Evolutionary conservation across 2,329 filamentous ascomycete species (phyloP).

Genomic region (Endocalyx cinctus): DNA sequence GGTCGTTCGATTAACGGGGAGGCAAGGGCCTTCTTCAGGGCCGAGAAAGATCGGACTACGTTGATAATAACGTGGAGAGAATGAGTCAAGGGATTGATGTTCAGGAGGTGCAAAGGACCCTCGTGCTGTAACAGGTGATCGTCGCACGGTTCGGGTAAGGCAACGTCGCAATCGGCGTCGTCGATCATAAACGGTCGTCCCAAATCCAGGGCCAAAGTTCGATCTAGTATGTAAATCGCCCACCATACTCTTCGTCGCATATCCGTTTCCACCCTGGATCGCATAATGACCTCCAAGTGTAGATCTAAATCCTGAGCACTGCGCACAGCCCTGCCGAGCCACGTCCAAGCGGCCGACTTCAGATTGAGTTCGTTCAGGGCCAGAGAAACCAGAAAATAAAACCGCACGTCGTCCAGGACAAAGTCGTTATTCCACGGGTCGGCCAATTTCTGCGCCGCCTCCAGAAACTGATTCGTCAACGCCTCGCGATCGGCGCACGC

Average conservation of each 20-base stretch:
- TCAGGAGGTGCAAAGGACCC: constrained; percentile 48
- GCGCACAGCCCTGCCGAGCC: constrained; percentile 75
- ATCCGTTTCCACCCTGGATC: constrained; percentile 73
- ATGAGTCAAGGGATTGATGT: constrained; percentile 55
- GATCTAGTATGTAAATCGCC: constrained; percentile 86
- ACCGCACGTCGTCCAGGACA: constrained; percentile 69
- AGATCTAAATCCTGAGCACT: constrained; percentile 81
- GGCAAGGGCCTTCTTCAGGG: constrained; percentile 66
- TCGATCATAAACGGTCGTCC: constrained; percentile 78
- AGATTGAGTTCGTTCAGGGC: constrained; percentile 83
- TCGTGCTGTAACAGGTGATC: constrained; percentile 68
- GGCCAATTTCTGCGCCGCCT: constrained; percentile 63
- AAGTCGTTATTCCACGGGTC: constrained; percentile 81
- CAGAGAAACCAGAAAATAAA: constrained; percentile 68
- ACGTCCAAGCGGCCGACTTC: constrained; percentile 79
- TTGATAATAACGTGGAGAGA: constrained; percentile 76
- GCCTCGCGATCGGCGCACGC: constrained; percentile 49
- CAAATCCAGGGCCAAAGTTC: constrained; percentile 73
- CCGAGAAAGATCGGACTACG: constrained; percentile 71
- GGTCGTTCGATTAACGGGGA: constrained; percentile 61
- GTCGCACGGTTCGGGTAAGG: constrained; percentile 73
- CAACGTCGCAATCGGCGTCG: constrained; percentile 82
- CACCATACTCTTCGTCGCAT: constrained; percentile 90
- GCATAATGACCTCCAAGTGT: constrained; percentile 68
- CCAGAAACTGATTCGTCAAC: constrained; percentile 60